Evolutionary conservation across 805 yeast species (phyloP), one percentile per base, ranked within the genome.

Genomic region (Barnettozyma californica): DNA sequence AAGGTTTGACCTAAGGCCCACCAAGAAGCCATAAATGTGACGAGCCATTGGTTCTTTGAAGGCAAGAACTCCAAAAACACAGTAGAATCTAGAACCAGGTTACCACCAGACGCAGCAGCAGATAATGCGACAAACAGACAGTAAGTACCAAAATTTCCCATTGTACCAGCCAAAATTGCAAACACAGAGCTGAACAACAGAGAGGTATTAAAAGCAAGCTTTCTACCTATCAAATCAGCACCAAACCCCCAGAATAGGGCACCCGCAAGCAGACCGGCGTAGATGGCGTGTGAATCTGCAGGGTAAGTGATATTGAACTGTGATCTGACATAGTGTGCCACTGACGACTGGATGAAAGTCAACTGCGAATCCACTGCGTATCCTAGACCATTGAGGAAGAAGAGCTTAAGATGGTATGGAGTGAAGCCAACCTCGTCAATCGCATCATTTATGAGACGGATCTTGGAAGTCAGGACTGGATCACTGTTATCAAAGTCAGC

Each of bases 381-480:
- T 26, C 81, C 81, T 58, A 70, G 68, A 9, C 81, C 81, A 20
- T 78, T 77, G 19, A 76, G 55, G 47, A 67, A 63, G 55, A 76
- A 76, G 9, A 73, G 55, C 53, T 73, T 68, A 34, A 67, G 63
- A 49, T 76, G 80, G 50, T 70, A 74, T 70, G 75, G 70, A 1
- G 84, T 79, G 62, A 80, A 78, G 0, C 84, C 84, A 52, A 80
- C 76, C 53, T 80, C 81, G 58, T 80, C 82, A 40, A 80, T 62
- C 7, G 84, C 80, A 48, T 75, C 65, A 58, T 78, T 77, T 39
- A 78, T 61, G 9, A 78, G 59, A 33, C 59, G 61, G 55, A 76
- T 73, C 46, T 76, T 77, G 8, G 46, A 43, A 34, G 47, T 37
- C 1, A 55, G 26, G 5, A 44, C 51, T 4, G 51, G 52, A 53